Conservation (phyloP, 305 asterid genomes). For the Solanum aculeatissimum region DNA sequence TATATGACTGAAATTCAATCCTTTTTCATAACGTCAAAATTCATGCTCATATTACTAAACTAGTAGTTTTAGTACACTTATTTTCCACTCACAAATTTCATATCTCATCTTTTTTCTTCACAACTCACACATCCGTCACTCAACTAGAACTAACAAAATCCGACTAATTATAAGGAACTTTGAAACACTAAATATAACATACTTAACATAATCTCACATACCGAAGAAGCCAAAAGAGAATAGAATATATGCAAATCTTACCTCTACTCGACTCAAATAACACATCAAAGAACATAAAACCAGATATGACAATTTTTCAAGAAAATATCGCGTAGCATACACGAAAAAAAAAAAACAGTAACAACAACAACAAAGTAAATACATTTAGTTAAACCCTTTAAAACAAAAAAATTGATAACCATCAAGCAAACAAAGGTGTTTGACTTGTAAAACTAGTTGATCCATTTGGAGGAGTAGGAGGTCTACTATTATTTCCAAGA, state of each 20-base stretch:
- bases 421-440: slow-evolving; percentile 20
- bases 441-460: slow-evolving; percentile 17
- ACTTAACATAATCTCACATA: not conserved
- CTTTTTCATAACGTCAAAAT: not conserved
- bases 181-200: not conserved
- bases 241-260: not conserved
- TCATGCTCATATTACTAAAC: not conserved
- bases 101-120: not conserved
- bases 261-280: not conserved
- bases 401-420: not conserved
- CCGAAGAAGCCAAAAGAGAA: not conserved
- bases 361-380: not conserved
- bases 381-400: too few species aligned
- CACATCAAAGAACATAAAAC: not conserved
- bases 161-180: not conserved
- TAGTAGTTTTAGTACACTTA: not conserved
- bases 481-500: slow-evolving; percentile 8
- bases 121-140: not conserved
- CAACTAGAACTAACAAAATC: too few species aligned
- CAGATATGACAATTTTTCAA: not conserved
- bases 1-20: not conserved
- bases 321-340: not conserved
- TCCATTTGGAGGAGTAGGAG: slow-evolving; percentile 12
- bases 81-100: not conserved
- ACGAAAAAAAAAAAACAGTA: not conserved